These are phyloP conservation scores for Cyberlindnera lachancei DNA, from an alignment of 805 yeast species.

Conservation along the genomic window DNA sequence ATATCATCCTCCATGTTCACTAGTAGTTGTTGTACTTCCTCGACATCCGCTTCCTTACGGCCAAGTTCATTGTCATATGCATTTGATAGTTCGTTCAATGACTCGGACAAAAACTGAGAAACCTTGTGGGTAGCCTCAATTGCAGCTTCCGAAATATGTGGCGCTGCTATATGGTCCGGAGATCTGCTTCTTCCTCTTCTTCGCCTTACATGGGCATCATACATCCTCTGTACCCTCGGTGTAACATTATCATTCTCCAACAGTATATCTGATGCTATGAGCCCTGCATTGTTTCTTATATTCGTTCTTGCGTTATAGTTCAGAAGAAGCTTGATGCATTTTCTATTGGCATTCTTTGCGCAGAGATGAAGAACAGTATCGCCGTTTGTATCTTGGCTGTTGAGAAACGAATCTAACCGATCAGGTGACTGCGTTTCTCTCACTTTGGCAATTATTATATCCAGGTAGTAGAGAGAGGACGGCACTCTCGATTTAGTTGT, in stretches of 20 bases:
- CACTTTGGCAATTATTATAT: constrained; percentile 64
- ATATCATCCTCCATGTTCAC: constrained; percentile 35
- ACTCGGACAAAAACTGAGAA: constrained; percentile 41
- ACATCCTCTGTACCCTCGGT: constrained; percentile 18
- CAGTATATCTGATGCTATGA: constrained; percentile 19
- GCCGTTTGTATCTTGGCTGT: constrained; percentile 68
- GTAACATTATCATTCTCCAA: constrained; percentile 20
- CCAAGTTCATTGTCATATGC: constrained; percentile 50
- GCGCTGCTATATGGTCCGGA: constrained; percentile 18
- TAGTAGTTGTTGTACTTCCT: constrained; percentile 39
- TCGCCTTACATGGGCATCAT: constrained; percentile 16
- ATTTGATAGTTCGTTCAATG: constrained; percentile 38
- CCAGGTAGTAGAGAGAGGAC: constrained; percentile 78
- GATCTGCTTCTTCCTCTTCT: constrained; percentile 3
- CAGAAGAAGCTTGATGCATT: constrained; percentile 41
- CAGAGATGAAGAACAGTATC: constrained; percentile 76
- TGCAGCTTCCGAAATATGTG: constrained; percentile 47
- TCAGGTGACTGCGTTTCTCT: constrained; percentile 58
- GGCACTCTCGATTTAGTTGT: constrained; percentile 61
- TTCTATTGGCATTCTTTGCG: constrained; percentile 48
- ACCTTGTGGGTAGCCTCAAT: constrained; percentile 44
- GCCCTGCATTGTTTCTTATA: constrained; percentile 29
- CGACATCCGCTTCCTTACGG: constrained; percentile 45
- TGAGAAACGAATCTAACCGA: constrained; percentile 48
- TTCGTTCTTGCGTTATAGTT: constrained; percentile 41